Conservation (phyloP, 2,329 filamentous ascomycete genomes). For the Aplosporella prunicola region DNA sequence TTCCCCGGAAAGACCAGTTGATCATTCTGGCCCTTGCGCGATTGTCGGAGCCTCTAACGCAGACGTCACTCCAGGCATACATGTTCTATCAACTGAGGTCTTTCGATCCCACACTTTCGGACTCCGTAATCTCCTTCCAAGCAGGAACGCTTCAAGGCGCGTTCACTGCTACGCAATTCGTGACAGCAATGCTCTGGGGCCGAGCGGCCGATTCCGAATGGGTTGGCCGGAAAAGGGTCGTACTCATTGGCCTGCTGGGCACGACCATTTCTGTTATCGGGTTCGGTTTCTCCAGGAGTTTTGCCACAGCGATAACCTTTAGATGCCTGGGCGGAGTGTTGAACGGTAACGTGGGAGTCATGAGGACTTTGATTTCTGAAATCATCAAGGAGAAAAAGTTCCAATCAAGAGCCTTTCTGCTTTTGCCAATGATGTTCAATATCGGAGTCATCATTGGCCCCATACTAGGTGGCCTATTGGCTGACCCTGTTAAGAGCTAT, state of each 20-base stretch:
- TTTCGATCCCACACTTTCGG: conserved; percentile 51
- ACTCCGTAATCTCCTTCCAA: conserved; percentile 62
- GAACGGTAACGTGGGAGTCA: conserved; percentile 66
- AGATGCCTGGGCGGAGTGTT: conserved; percentile 56
- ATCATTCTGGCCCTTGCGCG: conserved; percentile 68
- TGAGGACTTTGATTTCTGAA: conserved; percentile 66
- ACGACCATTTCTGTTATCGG: conserved; percentile 57
- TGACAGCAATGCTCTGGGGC: conserved; percentile 78
- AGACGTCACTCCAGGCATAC: conserved; percentile 55
- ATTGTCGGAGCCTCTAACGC: conserved; percentile 71
- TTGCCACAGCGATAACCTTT: conserved; percentile 54
- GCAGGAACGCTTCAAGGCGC: conserved; percentile 68
- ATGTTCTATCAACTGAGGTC: conserved; percentile 85
- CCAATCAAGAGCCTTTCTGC: conserved; percentile 46
- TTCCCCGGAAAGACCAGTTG: conserved; percentile 71
- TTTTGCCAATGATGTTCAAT: conserved; percentile 62
- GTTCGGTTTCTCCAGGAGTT: conserved; percentile 59
- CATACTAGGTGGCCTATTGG: conserved; percentile 47
- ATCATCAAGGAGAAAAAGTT: conserved; percentile 61
- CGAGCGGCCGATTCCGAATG: conserved; percentile 53
- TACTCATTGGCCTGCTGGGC: conserved; percentile 67
- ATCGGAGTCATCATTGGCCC: conserved; percentile 40
- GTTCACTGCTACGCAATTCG: conserved; percentile 73
- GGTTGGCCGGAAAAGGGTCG: conserved; percentile 63
- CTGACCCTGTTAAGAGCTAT: conserved; percentile 54